Percentiles rank a stretch among this genome's conserved stretches.
phyloP scores from a whole-genome alignment of 2,329 filamentous ascomycete species.

The Thelonectria discophora region DNA sequence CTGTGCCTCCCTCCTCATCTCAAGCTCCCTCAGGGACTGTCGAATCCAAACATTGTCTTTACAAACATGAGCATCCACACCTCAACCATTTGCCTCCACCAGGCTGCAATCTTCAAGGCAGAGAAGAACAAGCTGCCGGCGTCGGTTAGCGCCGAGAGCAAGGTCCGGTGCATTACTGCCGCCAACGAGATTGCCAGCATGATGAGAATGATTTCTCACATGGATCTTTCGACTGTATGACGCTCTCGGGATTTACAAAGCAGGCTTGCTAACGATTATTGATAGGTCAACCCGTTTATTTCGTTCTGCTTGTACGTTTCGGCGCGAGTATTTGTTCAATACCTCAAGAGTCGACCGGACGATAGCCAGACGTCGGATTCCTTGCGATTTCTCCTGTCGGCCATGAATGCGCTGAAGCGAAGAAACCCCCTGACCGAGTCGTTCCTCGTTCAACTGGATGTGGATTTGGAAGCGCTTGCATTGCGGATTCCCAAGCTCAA shows the following conservation, averaged over 20 bases:
- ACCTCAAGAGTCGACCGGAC: slow-evolving; percentile 90
- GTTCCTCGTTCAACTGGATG: slow-evolving; percentile 90
- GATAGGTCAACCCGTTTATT: slow-evolving; percentile 92
- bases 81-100: slow-evolving; percentile 95
- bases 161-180: slow-evolving; percentile 89
- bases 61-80: slow-evolving; percentile 98
- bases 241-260: slow-evolving; percentile 1
- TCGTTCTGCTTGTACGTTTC: slow-evolving; percentile 97
- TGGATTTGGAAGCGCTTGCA: slow-evolving; percentile 83
- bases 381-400: slow-evolving; percentile 87
- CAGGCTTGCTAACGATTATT: slow-evolving; percentile 32
- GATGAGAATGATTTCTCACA: slow-evolving; percentile 93
- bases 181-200: slow-evolving; percentile 94
- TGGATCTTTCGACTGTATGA: slow-evolving; percentile 84
- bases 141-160: slow-evolving; percentile 86
- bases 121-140: slow-evolving; percentile 84
- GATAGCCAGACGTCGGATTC: slow-evolving; percentile 82
- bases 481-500: slow-evolving; percentile 67
- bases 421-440: slow-evolving; percentile 94
- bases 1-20: slow-evolving; percentile 83
- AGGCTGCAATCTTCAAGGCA: slow-evolving; percentile 97
- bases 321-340: slow-evolving; percentile 93
- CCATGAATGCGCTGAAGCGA: slow-evolving; percentile 88
- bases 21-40: slow-evolving; percentile 78
- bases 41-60: slow-evolving; percentile 87